Percentiles rank a stretch among this genome's conserved stretches.
Evolutionary conservation across 2,329 filamentous ascomycete genomes (phyloP).

Genomic region (Thielaviopsis euricoi): DNA sequence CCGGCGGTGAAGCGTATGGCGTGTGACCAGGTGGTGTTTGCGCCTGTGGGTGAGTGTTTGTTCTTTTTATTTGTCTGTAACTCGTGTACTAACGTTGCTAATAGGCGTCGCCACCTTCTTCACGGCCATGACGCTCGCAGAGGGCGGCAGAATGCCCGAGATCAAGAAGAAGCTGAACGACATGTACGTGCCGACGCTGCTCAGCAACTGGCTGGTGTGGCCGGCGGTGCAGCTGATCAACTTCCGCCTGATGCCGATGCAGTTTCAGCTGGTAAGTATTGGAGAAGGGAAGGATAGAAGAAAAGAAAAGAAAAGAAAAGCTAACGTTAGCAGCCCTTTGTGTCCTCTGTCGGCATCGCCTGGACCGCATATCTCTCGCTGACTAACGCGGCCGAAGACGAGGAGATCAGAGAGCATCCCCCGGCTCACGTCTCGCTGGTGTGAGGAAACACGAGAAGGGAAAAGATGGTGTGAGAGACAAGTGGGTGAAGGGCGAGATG

Average conservation of each 20-base stretch:
- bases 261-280: conserved; percentile 78
- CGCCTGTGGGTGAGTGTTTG: conserved; percentile 43
- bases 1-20: conserved; percentile 82
- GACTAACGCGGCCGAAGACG: conserved; percentile 70
- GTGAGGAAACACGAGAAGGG: no score
- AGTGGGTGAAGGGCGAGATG: no score
- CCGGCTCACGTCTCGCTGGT: background rate
- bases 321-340: conserved; percentile 54
- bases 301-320: no score
- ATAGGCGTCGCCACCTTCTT: conserved; percentile 67
- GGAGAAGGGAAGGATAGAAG: no score
- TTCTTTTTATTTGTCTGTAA: no score
- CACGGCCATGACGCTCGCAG: conserved; percentile 87
- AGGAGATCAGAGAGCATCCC: conserved; percentile 12
- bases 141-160: conserved; percentile 72
- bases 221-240: conserved; percentile 92
- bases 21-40: conserved; percentile 85
- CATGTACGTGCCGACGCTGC: conserved; percentile 84
- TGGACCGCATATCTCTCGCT: conserved; percentile 96
- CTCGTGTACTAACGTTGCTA: no score
- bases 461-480: no score
- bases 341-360: conserved; percentile 86
- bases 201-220: conserved; percentile 93
- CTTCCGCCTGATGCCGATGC: conserved; percentile 85
- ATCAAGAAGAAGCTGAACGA: conserved; percentile 75